Percentiles rank a stretch among this genome's conserved stretches.
Conservation (phyloP, 2,329 filamentous ascomycete genomes). For the Aureobasidium pullulans region DNA sequence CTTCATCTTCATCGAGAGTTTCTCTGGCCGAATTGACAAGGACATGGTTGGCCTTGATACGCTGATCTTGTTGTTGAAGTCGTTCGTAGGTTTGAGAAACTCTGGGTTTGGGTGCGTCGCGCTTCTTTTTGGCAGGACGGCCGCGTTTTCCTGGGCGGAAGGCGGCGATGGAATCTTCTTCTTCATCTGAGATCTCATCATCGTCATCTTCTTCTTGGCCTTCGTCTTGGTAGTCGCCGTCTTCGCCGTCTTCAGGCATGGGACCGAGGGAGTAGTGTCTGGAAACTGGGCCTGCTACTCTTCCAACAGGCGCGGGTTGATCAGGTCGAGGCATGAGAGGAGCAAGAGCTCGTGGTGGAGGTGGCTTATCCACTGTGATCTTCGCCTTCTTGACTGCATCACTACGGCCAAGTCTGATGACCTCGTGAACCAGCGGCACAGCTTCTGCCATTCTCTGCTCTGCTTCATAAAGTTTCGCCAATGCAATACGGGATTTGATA, state of each 20-base stretch:
- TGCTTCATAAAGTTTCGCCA: constrained; percentile 75
- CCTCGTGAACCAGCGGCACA: constrained; percentile 67
- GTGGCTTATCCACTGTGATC: constrained; percentile 18
- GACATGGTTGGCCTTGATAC: constrained; percentile 29
- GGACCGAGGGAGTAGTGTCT: background rate
- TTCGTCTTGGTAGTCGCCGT: constrained; percentile 4
- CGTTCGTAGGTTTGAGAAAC: constrained; percentile 7
- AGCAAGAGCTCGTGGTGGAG: background rate
- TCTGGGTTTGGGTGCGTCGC: background rate
- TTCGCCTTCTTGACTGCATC: constrained; percentile 38
- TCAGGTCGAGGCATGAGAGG: constrained; percentile 4
- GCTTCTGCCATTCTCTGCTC: constrained; percentile 66
- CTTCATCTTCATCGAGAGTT: constrained; percentile 40
- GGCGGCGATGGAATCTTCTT: background rate
- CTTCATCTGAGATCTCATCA: background rate
- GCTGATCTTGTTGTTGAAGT: constrained; percentile 11
- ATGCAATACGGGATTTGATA: constrained; percentile 67
- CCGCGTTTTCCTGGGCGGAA: background rate
- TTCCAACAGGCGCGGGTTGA: background rate
- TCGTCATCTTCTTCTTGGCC: background rate
- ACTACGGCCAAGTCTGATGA: constrained; percentile 53
- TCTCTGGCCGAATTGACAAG: constrained; percentile 41
- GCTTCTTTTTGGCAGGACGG: background rate
- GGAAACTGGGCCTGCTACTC: background rate
- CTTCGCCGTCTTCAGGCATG: background rate